phyloP scores from a whole-genome alignment of 2,329 filamentous ascomycete species.

The Xylariales sp. region DNA sequence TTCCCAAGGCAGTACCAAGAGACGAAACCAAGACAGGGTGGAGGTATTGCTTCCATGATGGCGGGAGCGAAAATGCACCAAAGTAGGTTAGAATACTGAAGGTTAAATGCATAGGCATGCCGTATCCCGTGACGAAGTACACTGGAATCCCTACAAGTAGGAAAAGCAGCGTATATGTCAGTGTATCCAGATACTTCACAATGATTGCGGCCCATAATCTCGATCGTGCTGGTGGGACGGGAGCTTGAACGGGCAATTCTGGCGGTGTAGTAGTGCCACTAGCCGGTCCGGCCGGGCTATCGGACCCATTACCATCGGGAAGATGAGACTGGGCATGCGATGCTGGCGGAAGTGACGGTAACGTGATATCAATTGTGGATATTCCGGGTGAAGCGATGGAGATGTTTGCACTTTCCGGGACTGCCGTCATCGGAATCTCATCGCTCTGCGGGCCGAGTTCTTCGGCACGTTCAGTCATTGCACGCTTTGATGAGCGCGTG shows the following conservation, averaged over 20 bases:
- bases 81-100: slow-evolving; percentile 50
- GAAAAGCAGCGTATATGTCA: slow-evolving; percentile 40
- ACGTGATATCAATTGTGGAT: slow-evolving; percentile 11
- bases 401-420: slow-evolving; percentile 10
- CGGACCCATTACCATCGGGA: slow-evolving; percentile 6
- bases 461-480: slow-evolving; percentile 45
- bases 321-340: slow-evolving; percentile 6
- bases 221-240: slow-evolving; percentile 38
- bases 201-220: slow-evolving; percentile 46
- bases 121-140: slow-evolving; percentile 49
- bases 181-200: slow-evolving; percentile 38
- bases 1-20: slow-evolving; percentile 43
- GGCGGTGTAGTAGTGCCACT: slow-evolving; percentile 3
- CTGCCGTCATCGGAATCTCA: slow-evolving; percentile 39
- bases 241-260: slow-evolving; percentile 27
- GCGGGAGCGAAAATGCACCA: slow-evolving; percentile 42
- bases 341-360: slow-evolving; percentile 10
- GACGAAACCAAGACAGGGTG: slow-evolving; percentile 57
- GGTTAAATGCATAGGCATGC: slow-evolving; percentile 40
- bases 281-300: slow-evolving; percentile 1
- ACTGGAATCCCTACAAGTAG: slow-evolving; percentile 49
- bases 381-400: slow-evolving; percentile 1
- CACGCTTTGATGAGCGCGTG: slow-evolving; percentile 47
- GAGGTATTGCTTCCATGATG: slow-evolving; percentile 44
- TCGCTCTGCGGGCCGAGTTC: slow-evolving; percentile 41